Conservation (phyloP, 2,329 filamentous ascomycete genomes). For the Calonectria pauciramosa region DNA sequence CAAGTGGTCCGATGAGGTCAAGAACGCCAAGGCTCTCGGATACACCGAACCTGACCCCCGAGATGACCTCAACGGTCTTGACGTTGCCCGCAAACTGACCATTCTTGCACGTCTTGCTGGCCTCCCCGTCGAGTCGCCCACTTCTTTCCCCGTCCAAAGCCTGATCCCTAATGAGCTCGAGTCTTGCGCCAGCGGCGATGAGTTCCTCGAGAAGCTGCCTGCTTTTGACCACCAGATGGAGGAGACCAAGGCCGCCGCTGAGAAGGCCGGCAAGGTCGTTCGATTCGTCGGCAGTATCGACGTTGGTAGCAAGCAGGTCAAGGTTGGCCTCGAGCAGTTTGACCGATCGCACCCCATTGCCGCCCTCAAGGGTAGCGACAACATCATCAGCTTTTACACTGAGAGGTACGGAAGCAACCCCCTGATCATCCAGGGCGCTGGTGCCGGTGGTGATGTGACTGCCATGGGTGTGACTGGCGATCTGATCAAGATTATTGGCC, state of each 20-base stretch:
- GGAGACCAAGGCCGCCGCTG: slow-evolving; percentile 84
- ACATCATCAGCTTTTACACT: slow-evolving; percentile 99
- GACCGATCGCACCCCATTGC: slow-evolving; percentile 93
- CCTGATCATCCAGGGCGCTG: slow-evolving; percentile 93
- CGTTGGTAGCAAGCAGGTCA: slow-evolving; percentile 82
- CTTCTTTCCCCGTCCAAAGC: slow-evolving; percentile 92
- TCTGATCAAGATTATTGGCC: slow-evolving; percentile 86
- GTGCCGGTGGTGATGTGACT: slow-evolving; percentile 94
- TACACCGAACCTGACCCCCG: slow-evolving; percentile 92
- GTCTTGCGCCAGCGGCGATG: slow-evolving; percentile 79
- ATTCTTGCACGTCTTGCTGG: slow-evolving; percentile 92
- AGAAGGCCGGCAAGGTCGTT: slow-evolving; percentile 90
- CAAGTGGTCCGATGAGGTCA: slow-evolving; percentile 92
- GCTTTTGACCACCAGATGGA: slow-evolving; percentile 94
- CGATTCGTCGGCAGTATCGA: slow-evolving; percentile 96
- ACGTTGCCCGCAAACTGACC: slow-evolving; percentile 95
- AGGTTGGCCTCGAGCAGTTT: slow-evolving; percentile 92
- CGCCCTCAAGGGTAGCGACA: slow-evolving; percentile 95
- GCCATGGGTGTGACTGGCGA: slow-evolving; percentile 98
- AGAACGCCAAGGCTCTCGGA: slow-evolving; percentile 90
- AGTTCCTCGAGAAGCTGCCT: slow-evolving; percentile 86
- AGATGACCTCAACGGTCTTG: slow-evolving; percentile 88
- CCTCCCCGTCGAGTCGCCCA: slow-evolving; percentile 84
- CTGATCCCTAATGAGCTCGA: slow-evolving; percentile 92
- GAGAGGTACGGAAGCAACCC: slow-evolving; percentile 93